phyloP scores from a whole-genome alignment of 1,284 basidiomycete species.

The Rhodotorula sp. region DNA sequence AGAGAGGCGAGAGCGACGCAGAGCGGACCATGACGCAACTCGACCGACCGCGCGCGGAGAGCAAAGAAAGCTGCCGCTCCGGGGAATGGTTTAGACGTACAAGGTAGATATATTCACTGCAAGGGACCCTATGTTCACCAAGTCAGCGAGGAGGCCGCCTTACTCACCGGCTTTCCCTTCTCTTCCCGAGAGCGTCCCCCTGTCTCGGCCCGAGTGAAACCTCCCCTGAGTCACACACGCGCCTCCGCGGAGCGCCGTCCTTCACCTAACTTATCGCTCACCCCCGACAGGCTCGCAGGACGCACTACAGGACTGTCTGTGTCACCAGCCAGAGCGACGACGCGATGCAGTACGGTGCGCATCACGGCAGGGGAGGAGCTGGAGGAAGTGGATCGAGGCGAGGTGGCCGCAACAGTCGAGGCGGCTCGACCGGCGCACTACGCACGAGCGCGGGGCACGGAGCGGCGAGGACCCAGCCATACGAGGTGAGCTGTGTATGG shows the following conservation, averaged over 20 bases:
- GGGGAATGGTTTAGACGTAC: no score
- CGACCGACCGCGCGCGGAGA: no score
- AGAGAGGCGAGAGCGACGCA: neutral
- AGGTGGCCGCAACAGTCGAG: neutral
- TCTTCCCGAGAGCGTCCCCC: no score
- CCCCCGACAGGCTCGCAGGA: no score
- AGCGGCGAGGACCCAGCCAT: neutral
- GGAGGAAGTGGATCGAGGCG: neutral
- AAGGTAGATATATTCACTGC: no score
- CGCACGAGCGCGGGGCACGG: neutral
- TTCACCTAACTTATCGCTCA: no score
- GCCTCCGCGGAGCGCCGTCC: neutral
- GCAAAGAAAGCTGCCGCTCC: no score
- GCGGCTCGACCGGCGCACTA: neutral
- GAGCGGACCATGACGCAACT: neutral
- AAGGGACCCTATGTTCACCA: no score
- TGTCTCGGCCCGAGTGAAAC: no score
- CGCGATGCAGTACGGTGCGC: neutral
- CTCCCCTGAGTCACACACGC: neutral
- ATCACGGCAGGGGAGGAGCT: neutral
- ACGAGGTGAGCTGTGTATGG: neutral
- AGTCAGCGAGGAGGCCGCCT: no score
- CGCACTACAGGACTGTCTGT: no score
- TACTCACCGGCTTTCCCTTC: no score
- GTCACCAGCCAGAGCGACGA: neutral